These are phyloP conservation scores for Anthracocystis panici-leucophaei DNA, from an alignment of 1,284 basidiomycete genomes.

Conservation along the genomic window DNA sequence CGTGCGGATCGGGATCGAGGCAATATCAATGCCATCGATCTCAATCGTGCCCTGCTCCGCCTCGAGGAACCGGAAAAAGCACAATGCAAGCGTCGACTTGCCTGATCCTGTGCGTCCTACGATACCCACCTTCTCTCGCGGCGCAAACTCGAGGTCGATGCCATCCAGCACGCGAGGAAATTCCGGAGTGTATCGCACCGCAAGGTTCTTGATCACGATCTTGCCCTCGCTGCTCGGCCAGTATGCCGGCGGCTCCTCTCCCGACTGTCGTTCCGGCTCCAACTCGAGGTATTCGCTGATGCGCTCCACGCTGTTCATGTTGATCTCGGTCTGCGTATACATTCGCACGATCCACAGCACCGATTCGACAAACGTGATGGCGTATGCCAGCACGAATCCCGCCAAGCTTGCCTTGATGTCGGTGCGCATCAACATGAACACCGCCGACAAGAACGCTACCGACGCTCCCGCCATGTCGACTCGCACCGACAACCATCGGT, in stretches of 20 bases:
- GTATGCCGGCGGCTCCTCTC: slow-evolving; percentile 66
- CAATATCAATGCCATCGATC: slow-evolving; percentile 90
- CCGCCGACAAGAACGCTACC: slow-evolving; percentile 65
- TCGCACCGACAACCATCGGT: slow-evolving; percentile 71
- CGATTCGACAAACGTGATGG: slow-evolving; percentile 75
- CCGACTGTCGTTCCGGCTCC: slow-evolving; percentile 57
- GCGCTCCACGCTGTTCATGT: slow-evolving; percentile 69
- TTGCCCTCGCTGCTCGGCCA: slow-evolving; percentile 67
- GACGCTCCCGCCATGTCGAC: slow-evolving; percentile 65
- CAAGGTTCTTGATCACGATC: slow-evolving; percentile 65
- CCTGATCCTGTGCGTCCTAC: slow-evolving; percentile 80
- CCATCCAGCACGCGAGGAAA: slow-evolving; percentile 64
- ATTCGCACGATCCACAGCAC: slow-evolving; percentile 70
- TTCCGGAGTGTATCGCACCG: slow-evolving; percentile 68
- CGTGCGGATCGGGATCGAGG: slow-evolving; percentile 85
- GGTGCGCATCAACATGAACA: slow-evolving; percentile 73
- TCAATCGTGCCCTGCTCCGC: slow-evolving; percentile 82
- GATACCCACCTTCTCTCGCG: slow-evolving; percentile 69
- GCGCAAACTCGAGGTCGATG: slow-evolving; percentile 63
- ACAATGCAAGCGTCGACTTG: slow-evolving; percentile 88
- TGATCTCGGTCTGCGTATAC: slow-evolving; percentile 68
- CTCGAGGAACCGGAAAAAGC: slow-evolving; percentile 95
- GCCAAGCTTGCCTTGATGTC: slow-evolving; percentile 66
- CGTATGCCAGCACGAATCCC: slow-evolving; percentile 64
- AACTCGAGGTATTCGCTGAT: slow-evolving; percentile 67